Base-by-base conservation (phyloP, 108 stramenopile genomes). In the Fistulifera pelliculosa region DNA sequence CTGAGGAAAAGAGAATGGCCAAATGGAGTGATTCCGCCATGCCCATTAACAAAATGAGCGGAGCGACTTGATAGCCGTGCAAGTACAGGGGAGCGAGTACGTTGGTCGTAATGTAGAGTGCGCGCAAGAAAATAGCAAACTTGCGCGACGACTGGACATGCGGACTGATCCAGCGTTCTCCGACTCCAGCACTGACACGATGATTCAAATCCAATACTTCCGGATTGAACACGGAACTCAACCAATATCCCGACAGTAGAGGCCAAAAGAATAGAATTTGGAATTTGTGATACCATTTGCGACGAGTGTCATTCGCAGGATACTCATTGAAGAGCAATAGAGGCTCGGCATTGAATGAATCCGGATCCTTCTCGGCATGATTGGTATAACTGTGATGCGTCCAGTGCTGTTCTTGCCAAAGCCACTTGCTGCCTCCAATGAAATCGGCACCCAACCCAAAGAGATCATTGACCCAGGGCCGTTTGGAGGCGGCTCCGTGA, bases 401-500 rank as follows among this genome's bases (percentile, higher is more conserved):
- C 92, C 92, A 93, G 57, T 93, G 92, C 58, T 93, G 87, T 38
- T 87, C 79, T 70, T 87, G 70, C 92, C 92, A 93, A 10, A 81
- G 61, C 85, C 85, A 93, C 56, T 90, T 93, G 70, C 69, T 75
- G 4, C 86, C 86, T 23, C 92, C 92, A 47, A 93, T 93, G 24
- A 90, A 70, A 61, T 93, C 92, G 17, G 85, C 84, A 41, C 92
- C 92, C 5, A 89, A 76, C 23, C 92, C 92, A 22, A 89, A 66
- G 1, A 93, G 39, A 51, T 93, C 79, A 56, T 93, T 93, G 44
- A 90, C 62, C 79, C 79, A 81, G 41, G 81, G 69, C 13, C 62
- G 74, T 58, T 74, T 87, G 25, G 85, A 87, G 35, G 81, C 81
- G 14, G 93, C 93, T 6, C 96, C 96, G 44, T 94, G 96, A 64